Evolutionary conservation across 768 basidiomycete genomes (phyloP), one percentile per base, ranked within the genome.

Genomic region (Rhizopogon vinicolor): DNA sequence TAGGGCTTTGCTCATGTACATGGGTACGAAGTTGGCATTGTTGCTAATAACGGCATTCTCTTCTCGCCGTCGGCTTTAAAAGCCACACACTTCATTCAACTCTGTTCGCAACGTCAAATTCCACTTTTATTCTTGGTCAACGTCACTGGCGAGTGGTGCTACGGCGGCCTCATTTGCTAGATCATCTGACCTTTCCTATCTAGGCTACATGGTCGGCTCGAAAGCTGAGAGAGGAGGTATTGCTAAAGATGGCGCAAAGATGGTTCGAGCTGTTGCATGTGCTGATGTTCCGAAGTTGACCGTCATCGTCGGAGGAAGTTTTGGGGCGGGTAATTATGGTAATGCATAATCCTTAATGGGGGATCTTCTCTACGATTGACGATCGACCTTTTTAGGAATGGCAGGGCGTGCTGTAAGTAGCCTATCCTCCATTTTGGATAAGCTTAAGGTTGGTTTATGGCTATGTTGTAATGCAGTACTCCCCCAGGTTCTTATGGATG

Each of bases 271-370:
- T 6, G 93, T 95, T 16, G 92, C 93, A 5, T 93, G 93, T 60
- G 92, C 93, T 16, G 88, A 96, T 60, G 93, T 96, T 7, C 93
- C 95, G 13, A 98, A 98, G 72, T 76, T 96, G 57, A 97, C 93
- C 1, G 91, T 97, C 29, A 76, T 97, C 48, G 89, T 96, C 25
- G 94, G 94, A 16, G 94, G 94, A 44, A 93, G 90, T 66, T 96
- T 93, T 67, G 93, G 93, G 28, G 94, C 95, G 6, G 94, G 94
- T 5, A 97, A 95, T 70, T 98, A 98, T 63, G 94, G 92, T 89
- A 41, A 50, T 58, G 41, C 33, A 41, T 49, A 28, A 4, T 5
- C 33, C 35, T 49, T 7, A 8, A 49, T 49, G 10, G 9, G 25
- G 48, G 19, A 49, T 7, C 19, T 37, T 49, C 48, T 49, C 3